Percentiles rank a stretch among this genome's conserved stretches.
Conservation (phyloP, 208 protist species). For the Crithidia fasciculata region DNA sequence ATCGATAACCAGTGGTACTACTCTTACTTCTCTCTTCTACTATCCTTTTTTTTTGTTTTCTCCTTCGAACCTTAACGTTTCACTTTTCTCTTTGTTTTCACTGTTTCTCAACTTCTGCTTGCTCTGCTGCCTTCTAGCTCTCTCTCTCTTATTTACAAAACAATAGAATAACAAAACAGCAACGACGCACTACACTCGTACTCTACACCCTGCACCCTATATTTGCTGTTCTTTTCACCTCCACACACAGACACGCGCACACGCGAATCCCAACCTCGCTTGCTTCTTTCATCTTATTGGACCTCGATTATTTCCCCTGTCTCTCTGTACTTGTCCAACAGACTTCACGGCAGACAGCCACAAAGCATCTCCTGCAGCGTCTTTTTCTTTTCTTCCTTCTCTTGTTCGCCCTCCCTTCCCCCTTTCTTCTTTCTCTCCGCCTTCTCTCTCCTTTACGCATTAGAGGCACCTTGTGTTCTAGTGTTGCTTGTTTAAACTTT, state of each 20-base stretch:
- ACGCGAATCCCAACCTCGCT: background rate
- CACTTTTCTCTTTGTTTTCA: slow-evolving; percentile 19
- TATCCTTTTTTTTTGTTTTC: slow-evolving; percentile 13
- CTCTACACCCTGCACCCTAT: too few species aligned
- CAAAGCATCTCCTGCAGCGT: background rate
- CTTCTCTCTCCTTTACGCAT: slow-evolving; percentile 28
- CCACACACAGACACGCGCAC: too few species aligned
- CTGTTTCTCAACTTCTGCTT: slow-evolving; percentile 14
- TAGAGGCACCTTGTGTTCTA: slow-evolving; percentile 6
- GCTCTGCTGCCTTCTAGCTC: slow-evolving; percentile 3
- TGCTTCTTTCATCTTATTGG: background rate
- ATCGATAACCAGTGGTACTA: too few species aligned
- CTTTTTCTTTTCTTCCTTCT: slow-evolving; percentile 4
- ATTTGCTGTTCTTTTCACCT: too few species aligned
- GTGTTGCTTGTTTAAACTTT: slow-evolving; percentile 14
- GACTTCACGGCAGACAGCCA: too few species aligned
- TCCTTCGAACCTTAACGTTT: slow-evolving; percentile 9
- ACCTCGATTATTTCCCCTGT: slow-evolving; percentile 12
- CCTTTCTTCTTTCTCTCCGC: slow-evolving; percentile 8
- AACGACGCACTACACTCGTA: too few species aligned
- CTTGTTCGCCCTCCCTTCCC: slow-evolving; percentile 6
- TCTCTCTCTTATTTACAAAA: slow-evolving; percentile 3
- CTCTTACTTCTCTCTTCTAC: background rate
- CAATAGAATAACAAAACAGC: too few species aligned
- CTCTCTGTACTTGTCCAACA: background rate